Conservation (phyloP, 805 yeast genomes). For the Spathaspora boniae region DNA sequence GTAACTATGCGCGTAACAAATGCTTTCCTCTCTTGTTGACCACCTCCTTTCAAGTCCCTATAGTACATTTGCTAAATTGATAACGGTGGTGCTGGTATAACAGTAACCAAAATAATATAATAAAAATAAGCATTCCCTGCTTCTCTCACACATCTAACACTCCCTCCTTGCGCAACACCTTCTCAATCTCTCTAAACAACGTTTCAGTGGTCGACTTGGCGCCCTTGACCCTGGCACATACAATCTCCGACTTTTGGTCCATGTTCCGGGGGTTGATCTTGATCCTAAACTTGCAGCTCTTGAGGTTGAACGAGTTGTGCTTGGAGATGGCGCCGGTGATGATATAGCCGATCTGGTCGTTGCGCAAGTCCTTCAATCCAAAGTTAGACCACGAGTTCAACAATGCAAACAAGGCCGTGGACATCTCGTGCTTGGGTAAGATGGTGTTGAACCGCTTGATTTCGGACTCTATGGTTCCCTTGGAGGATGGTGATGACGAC, state of each 20-base stretch:
- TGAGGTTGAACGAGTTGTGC: constrained; percentile 57
- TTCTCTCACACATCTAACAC: constrained; percentile 38
- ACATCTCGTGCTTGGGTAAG: constrained; percentile 52
- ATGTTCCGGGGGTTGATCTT: constrained; percentile 40
- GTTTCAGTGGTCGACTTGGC: constrained; percentile 59
- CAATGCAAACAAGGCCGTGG: constrained; percentile 60
- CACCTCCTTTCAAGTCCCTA: too few relatives aligned
- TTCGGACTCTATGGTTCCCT: constrained; percentile 21
- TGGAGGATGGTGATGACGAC: constrained; percentile 22
- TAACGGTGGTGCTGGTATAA: too few relatives aligned
- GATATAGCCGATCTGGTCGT: constrained; percentile 39
- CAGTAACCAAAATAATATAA: too few relatives aligned
- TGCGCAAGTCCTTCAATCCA: constrained; percentile 56
- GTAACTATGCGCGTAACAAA: too few relatives aligned
- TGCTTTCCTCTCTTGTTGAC: too few relatives aligned
- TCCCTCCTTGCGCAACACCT: constrained; percentile 62
- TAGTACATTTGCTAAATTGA: too few relatives aligned
- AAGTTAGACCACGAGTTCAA: constrained; percentile 67
- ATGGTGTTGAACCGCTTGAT: constrained; percentile 36
- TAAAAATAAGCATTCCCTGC: too few relatives aligned
- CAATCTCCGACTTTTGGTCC: constrained; percentile 48
- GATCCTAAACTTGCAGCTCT: constrained; percentile 62
- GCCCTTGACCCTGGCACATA: constrained; percentile 62
- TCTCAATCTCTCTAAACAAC: constrained; percentile 59
- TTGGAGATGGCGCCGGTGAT: constrained; percentile 63